These are phyloP conservation scores for Phlegmacium glaucopus DNA, from an alignment of 768 basidiomycete genomes.

Conservation along the genomic window DNA sequence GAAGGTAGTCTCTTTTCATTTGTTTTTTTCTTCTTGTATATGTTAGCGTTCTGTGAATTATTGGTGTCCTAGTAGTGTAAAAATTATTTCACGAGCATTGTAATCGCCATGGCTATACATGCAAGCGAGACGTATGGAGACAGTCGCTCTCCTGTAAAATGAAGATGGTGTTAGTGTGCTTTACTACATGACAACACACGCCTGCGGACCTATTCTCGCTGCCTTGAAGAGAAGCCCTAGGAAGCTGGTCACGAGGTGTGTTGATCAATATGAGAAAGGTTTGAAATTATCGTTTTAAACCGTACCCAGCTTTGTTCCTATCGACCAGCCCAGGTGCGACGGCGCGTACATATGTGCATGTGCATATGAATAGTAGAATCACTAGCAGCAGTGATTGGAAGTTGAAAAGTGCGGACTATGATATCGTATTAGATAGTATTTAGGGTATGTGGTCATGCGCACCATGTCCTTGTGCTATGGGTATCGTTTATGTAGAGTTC, in stretches of 20 bases:
- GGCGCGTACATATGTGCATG: conserved; percentile 79
- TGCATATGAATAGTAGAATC: no score
- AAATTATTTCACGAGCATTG: conserved; percentile 44
- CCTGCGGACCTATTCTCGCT: conserved; percentile 81
- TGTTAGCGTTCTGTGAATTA: conserved; percentile 8
- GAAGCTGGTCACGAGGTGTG: conserved; percentile 55
- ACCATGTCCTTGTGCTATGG: no score
- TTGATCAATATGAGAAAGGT: not conserved
- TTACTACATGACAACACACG: not conserved
- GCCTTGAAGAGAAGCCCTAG: conserved; percentile 93
- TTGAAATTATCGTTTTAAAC: no score
- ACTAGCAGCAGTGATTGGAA: no score
- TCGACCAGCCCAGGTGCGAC: conserved; percentile 90
- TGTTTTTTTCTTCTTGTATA: conserved; percentile 20
- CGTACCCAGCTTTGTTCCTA: conserved; percentile 25
- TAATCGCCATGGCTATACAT: conserved; percentile 89
- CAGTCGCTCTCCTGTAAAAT: conserved; percentile 75
- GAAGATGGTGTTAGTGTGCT: not conserved
- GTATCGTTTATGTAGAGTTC: no score
- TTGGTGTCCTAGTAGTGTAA: conserved; percentile 23
- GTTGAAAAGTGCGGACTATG: no score
- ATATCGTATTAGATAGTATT: conserved; percentile 37
- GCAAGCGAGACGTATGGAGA: conserved; percentile 96
- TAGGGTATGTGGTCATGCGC: no score
- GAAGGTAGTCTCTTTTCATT: conserved; percentile 3